These are phyloP conservation scores for Dipteronia dyeriana DNA, from an alignment of 345 rosid species.

Conservation along the genomic window DNA sequence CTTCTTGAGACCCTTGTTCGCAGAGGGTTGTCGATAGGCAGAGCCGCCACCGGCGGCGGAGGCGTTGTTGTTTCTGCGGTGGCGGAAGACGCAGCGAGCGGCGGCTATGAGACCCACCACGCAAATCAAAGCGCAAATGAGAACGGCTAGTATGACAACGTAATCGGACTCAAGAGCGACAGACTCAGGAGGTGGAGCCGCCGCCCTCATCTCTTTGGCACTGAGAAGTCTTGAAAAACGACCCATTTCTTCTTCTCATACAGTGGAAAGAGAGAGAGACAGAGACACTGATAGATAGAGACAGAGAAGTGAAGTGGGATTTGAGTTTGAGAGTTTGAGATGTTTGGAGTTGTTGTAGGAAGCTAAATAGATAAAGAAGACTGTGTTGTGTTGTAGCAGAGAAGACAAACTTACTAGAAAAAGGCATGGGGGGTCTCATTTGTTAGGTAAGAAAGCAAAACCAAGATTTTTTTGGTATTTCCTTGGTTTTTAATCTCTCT, in stretches of 20 bases:
- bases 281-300: background rate
- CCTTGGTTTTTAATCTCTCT: background rate
- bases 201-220: background rate
- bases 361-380: background rate
- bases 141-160: slow-evolving; percentile 63
- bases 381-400: background rate
- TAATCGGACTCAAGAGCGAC: slow-evolving; percentile 53
- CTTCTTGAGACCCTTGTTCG: slow-evolving; percentile 67
- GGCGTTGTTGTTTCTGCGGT: slow-evolving; percentile 17
- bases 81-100: slow-evolving; percentile 62
- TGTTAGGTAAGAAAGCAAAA: background rate
- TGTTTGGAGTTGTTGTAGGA: background rate
- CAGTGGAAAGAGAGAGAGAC: background rate
- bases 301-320: background rate
- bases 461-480: background rate
- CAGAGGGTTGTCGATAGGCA: slow-evolving; percentile 6
- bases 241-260: slow-evolving; percentile 4
- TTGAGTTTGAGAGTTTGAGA: background rate
- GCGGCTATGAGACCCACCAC: slow-evolving; percentile 68
- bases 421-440: background rate
- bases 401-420: background rate
- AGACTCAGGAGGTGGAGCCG: slow-evolving; percentile 47
- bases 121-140: slow-evolving; percentile 74
- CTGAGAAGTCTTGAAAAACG: slow-evolving; percentile 12
- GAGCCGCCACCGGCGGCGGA: slow-evolving; percentile 4